Conservation (phyloP, 768 basidiomycete species). For the Megacollybia marginata region DNA sequence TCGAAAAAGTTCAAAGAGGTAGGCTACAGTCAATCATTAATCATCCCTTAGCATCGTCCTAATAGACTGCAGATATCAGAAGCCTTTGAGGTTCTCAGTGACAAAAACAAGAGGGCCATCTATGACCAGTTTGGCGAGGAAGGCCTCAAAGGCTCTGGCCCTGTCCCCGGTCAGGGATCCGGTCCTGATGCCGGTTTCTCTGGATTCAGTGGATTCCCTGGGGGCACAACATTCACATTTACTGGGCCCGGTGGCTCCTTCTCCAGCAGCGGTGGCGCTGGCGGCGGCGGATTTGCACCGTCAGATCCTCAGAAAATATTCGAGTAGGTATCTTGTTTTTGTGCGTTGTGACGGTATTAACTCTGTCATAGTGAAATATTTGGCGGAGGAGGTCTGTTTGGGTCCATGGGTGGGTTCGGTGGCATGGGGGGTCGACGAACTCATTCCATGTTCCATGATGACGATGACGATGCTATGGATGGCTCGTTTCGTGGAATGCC, state of each 20-base stretch:
- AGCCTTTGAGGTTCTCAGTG: slow-evolving; percentile 92
- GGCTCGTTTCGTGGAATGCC: slow-evolving; percentile 35
- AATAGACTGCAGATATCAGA: slow-evolving; percentile 65
- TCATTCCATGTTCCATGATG: slow-evolving; percentile 19
- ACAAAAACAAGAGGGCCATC: slow-evolving; percentile 74
- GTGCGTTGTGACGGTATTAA: not conserved
- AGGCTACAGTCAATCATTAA: slow-evolving; percentile 7
- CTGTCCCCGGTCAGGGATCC: slow-evolving; percentile 44
- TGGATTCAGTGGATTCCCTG: slow-evolving; percentile 32
- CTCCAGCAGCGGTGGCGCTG: slow-evolving; percentile 14
- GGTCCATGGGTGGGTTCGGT: slow-evolving; percentile 27
- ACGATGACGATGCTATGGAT: slow-evolving; percentile 38
- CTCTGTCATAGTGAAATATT: slow-evolving; percentile 47
- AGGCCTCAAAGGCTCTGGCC: slow-evolving; percentile 72
- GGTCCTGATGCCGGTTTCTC: slow-evolving; percentile 34
- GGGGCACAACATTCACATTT: slow-evolving; percentile 53
- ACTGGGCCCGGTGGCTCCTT: slow-evolving; percentile 34
- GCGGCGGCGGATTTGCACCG: slow-evolving; percentile 62
- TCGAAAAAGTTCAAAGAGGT: slow-evolving; percentile 91
- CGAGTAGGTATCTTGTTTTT: slow-evolving; percentile 46
- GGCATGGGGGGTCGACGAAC: slow-evolving; percentile 29
- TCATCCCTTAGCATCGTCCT: not conserved
- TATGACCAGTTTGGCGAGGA: slow-evolving; percentile 97
- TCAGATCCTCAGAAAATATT: slow-evolving; percentile 85
- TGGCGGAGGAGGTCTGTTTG: slow-evolving; percentile 17